A percentile compares a stretch with the other conserved stretches of the same genome.
Conservation (phyloP, 345 rosid genomes). For the Euphorbia tirucalli region DNA sequence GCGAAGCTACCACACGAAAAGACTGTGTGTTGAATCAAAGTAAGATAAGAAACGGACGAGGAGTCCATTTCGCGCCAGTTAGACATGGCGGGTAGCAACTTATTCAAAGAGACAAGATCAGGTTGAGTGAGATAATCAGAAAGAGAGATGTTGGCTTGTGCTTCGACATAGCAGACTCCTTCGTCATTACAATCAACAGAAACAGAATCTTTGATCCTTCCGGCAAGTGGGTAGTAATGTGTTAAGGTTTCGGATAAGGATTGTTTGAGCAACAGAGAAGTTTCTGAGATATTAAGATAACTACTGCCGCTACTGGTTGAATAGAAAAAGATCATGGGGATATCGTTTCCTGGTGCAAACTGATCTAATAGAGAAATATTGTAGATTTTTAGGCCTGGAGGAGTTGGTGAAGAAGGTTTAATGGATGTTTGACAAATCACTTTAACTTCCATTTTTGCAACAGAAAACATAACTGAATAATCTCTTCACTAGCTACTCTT, state of each 20-base stretch:
- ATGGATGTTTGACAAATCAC: background rate
- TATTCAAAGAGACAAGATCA: background rate
- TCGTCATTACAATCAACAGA: too few species aligned
- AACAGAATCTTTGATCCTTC: background rate
- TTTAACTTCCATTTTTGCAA: background rate
- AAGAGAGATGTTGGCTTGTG: background rate
- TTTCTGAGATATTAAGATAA: background rate
- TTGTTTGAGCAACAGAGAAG: background rate
- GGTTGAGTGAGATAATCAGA: background rate
- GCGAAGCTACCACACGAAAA: conserved; percentile 5
- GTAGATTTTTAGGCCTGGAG: background rate
- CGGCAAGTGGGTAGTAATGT: background rate
- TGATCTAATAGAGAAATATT: background rate
- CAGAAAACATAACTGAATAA: too few species aligned
- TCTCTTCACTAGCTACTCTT: too few species aligned
- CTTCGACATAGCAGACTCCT: background rate
- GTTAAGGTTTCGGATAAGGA: conserved; percentile 5
- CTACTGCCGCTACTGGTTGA: background rate
- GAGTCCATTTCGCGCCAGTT: background rate
- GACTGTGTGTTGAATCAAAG: background rate
- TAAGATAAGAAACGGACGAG: background rate
- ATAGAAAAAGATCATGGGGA: background rate
- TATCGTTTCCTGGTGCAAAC: background rate
- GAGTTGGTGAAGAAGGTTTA: conserved; percentile 3
- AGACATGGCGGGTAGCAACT: background rate